Evolutionary conservation across 176 grass and related monocot genomes (phyloP).

Genomic region (Aegilops umbellulata): DNA sequence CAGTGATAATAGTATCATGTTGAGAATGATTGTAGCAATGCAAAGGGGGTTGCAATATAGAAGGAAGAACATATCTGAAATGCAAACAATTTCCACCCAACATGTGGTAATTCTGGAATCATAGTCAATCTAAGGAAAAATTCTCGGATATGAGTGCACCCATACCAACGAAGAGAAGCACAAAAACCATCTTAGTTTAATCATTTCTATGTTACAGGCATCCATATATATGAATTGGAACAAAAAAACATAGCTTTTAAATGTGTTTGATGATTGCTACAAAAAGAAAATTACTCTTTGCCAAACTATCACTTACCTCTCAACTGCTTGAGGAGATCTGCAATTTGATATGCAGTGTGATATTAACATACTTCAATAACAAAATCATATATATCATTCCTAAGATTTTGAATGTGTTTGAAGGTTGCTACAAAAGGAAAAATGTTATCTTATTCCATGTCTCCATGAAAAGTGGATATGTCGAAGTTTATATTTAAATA

Average conservation of each 20-base stretch:
- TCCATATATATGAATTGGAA: neutral
- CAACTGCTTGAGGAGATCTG: conserved; percentile 3
- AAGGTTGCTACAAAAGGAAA: neutral
- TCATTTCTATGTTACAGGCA: conserved; percentile 1
- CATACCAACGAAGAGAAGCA: neutral
- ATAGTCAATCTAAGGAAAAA: neutral
- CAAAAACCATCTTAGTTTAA: neutral
- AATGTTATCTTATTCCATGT: neutral
- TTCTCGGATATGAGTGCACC: neutral
- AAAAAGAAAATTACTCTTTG: neutral
- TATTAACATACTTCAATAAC: neutral
- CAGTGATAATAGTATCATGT: neutral
- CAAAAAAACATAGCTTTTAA: neutral
- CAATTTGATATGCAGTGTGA: neutral
- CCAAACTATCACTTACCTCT: neutral
- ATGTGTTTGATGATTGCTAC: neutral
- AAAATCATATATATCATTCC: conserved; percentile 7
- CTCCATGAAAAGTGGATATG: neutral
- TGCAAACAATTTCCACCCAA: neutral
- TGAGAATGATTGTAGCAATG: conserved; percentile 2
- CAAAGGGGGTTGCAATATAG: neutral
- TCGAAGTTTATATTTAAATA: neutral
- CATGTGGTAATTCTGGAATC: neutral
- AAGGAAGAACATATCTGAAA: neutral
- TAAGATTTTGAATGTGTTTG: neutral